A percentile compares a stretch with the other conserved stretches of the same genome.
Evolutionary conservation across 768 basidiomycete genomes (phyloP).

Genomic region (Peribolospora baueri): DNA sequence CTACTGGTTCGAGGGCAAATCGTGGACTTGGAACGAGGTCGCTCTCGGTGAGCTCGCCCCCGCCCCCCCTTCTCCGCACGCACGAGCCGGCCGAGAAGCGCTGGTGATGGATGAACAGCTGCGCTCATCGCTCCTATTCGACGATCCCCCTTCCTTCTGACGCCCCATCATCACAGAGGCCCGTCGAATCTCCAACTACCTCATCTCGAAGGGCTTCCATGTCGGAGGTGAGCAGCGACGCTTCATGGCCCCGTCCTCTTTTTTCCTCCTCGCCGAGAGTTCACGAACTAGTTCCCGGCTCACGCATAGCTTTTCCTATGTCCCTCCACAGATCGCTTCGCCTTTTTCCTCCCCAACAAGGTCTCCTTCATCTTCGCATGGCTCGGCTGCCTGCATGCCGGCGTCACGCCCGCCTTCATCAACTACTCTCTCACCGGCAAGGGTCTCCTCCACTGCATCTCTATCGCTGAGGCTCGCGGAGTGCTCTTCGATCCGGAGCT

Average conservation of each 20-base stretch:
- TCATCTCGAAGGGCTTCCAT: constrained; percentile 1
- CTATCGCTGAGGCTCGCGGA: constrained; percentile 1
- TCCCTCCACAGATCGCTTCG: neutral
- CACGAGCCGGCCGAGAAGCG: neutral
- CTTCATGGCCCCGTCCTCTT: no score
- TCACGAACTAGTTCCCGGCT: no score
- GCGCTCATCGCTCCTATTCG: neutral
- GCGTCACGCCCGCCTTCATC: constrained; percentile 11
- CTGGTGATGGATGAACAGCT: no score
- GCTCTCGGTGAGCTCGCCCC: neutral
- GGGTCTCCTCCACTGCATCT: constrained; percentile 8
- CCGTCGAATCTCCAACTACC: constrained; percentile 4
- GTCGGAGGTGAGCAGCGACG: neutral
- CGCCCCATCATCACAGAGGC: neutral
- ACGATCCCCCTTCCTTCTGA: neutral
- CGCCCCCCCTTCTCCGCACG: neutral
- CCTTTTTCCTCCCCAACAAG: constrained; percentile 10
- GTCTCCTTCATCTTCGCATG: constrained; percentile 4
- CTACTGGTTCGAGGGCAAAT: constrained; percentile 3
- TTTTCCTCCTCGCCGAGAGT: no score
- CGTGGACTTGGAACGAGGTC: constrained; percentile 4
- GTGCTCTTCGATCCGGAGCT: constrained; percentile 8
- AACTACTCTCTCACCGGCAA: constrained; percentile 8
- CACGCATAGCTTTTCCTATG: no score
- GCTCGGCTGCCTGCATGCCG: constrained; percentile 7